Conservation (phyloP, 768 basidiomycete species). For the Leccinum disarticulatum region DNA sequence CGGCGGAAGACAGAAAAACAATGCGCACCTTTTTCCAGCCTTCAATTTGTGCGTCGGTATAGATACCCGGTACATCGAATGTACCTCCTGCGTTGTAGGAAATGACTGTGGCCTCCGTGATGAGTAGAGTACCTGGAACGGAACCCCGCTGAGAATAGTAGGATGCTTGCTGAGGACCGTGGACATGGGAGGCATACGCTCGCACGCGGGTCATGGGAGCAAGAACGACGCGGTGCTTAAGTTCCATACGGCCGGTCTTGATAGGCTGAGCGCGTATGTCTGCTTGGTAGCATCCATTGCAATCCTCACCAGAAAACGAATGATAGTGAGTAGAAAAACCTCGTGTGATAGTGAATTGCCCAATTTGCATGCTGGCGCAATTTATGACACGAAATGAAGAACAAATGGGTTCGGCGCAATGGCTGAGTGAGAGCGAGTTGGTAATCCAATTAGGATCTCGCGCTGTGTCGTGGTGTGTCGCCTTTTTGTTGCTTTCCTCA, state of each 20-base stretch:
- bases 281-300: constrained; percentile 4
- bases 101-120: constrained; percentile 59
- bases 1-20: no score
- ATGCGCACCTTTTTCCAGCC: constrained; percentile 47
- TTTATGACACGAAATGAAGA: neutral
- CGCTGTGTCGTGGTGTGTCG: neutral
- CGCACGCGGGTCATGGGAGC: constrained; percentile 52
- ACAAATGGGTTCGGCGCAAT: neutral
- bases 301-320: neutral
- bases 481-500: neutral
- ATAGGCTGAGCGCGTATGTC: constrained; percentile 38
- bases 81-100: constrained; percentile 48
- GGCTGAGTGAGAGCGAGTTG: neutral
- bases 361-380: neutral
- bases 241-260: constrained; percentile 39
- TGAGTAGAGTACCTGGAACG: constrained; percentile 50
- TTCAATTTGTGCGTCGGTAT: constrained; percentile 54
- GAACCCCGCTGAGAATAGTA: constrained; percentile 52
- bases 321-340: neutral
- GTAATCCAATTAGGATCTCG: neutral
- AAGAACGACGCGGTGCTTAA: constrained; percentile 53
- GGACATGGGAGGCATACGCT: constrained; percentile 37
- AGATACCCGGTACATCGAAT: constrained; percentile 59
- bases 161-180: constrained; percentile 36
- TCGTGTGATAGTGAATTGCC: neutral